Evolutionary conservation across 495 filamentous ascomycete species (phyloP).

Genomic region (Talaromyces thailandensis): DNA sequence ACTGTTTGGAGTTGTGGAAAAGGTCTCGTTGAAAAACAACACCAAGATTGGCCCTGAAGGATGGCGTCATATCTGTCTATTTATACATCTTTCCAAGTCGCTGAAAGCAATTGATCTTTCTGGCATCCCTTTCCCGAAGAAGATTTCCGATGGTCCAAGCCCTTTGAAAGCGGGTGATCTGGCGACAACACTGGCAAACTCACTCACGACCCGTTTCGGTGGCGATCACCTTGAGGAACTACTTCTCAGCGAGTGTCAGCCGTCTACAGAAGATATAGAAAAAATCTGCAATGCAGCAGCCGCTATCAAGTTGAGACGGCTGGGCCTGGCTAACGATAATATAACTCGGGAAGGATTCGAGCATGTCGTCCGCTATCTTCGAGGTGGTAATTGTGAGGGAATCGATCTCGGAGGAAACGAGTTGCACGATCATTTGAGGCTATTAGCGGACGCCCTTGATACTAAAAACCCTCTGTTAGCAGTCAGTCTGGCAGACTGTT

Average conservation of each 20-base stretch:
- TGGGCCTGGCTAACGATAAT: conserved; percentile 75
- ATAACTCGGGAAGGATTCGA: conserved; percentile 63
- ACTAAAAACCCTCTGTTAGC: conserved; percentile 61
- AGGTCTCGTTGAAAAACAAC: conserved; percentile 84
- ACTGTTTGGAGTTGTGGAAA: conserved; percentile 64
- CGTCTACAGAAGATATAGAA: conserved; percentile 60
- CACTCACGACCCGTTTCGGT: conserved; percentile 65
- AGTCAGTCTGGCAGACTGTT: conserved; percentile 81
- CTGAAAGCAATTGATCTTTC: conserved; percentile 81
- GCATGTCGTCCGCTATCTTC: conserved; percentile 67
- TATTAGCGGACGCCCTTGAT: conserved; percentile 56
- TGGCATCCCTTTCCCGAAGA: conserved; percentile 68
- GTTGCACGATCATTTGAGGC: conserved; percentile 56
- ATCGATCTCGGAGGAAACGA: conserved; percentile 93
- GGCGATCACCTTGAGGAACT: conserved; percentile 74
- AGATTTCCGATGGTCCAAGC: conserved; percentile 12
- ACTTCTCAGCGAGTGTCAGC: conserved; percentile 68
- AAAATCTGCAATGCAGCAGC: conserved; percentile 67
- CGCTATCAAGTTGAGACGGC: conserved; percentile 61
- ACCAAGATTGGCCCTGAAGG: conserved; percentile 73
- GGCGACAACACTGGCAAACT: conserved; percentile 56
- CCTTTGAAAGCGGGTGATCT: conserved; percentile 29
- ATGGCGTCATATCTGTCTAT: conserved; percentile 86
- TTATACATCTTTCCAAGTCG: conserved; percentile 80
- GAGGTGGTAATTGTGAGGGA: conserved; percentile 69